A percentile compares a stretch with the other conserved stretches of the same genome.
Evolutionary conservation across 768 basidiomycete genomes (phyloP).

Genomic region (Tricholoma furcatifolium): DNA sequence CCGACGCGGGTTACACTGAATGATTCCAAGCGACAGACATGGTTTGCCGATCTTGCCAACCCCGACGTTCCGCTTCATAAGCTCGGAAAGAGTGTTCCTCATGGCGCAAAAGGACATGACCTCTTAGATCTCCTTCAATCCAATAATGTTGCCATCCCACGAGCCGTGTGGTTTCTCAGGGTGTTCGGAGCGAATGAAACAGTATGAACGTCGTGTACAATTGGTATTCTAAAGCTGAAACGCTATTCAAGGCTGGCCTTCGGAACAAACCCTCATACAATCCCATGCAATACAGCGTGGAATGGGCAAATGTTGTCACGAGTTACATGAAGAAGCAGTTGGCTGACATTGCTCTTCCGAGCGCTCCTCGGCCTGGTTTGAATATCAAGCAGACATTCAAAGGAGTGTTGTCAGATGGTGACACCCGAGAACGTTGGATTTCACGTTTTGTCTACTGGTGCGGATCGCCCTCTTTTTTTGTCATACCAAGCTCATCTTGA

Average conservation of each 20-base stretch:
- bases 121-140: slow-evolving; percentile 76
- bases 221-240: not conserved
- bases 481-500: not conserved
- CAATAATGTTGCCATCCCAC: slow-evolving; percentile 73
- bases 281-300: slow-evolving; percentile 79
- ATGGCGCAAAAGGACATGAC: slow-evolving; percentile 84
- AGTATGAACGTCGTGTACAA: slow-evolving; percentile 31
- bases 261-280: slow-evolving; percentile 80
- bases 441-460: slow-evolving; percentile 80
- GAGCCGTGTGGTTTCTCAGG: slow-evolving; percentile 86
- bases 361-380: slow-evolving; percentile 69
- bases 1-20: slow-evolving; percentile 82
- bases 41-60: slow-evolving; percentile 83
- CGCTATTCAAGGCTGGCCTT: slow-evolving; percentile 50
- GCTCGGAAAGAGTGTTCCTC: slow-evolving; percentile 82
- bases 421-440: slow-evolving; percentile 73
- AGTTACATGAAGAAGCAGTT: slow-evolving; percentile 83
- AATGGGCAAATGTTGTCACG: slow-evolving; percentile 83
- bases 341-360: slow-evolving; percentile 75
- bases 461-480: slow-evolving; percentile 7
- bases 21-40: slow-evolving; percentile 73
- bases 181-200: slow-evolving; percentile 89
- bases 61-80: slow-evolving; percentile 78
- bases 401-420: slow-evolving; percentile 70
- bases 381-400: slow-evolving; percentile 87